These are phyloP conservation scores for Leccinellum luteum DNA, from an alignment of 768 basidiomycete species.

Conservation along the genomic window DNA sequence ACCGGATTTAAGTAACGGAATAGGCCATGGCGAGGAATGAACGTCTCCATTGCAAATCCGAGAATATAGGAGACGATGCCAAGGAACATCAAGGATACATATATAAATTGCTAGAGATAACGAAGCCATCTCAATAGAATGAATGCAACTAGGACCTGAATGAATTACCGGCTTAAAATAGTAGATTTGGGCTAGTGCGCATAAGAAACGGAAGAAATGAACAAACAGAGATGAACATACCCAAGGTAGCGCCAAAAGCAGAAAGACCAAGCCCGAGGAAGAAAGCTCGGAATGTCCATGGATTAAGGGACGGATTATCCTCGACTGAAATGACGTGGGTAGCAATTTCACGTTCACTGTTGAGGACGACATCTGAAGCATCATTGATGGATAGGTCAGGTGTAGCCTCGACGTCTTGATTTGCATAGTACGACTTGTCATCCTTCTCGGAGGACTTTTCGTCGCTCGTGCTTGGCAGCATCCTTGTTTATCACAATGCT, in stretches of 20 bases:
- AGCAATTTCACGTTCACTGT: slow-evolving; percentile 44
- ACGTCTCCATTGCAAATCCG: slow-evolving; percentile 44
- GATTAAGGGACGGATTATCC: neutral
- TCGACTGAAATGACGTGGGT: slow-evolving; percentile 37
- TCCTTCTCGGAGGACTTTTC: slow-evolving; percentile 8
- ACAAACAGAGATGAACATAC: neutral
- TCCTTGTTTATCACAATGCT: neutral
- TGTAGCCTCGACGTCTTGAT: slow-evolving; percentile 32
- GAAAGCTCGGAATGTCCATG: neutral
- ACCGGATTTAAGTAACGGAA: slow-evolving; percentile 53
- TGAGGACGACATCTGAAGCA: slow-evolving; percentile 25
- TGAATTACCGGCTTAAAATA: slow-evolving; percentile 53
- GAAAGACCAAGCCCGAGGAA: neutral
- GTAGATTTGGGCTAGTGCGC: slow-evolving; percentile 48
- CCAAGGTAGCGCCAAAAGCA: neutral
- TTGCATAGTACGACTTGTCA: slow-evolving; percentile 16
- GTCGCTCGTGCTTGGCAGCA: neutral
- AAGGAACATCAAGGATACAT: slow-evolving; percentile 53
- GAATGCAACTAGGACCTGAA: neutral
- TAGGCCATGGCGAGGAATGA: slow-evolving; percentile 44
- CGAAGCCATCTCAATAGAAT: slow-evolving; percentile 2
- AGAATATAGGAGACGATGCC: slow-evolving; percentile 49
- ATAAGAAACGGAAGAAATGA: neutral
- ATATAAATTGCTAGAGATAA: slow-evolving; percentile 44
- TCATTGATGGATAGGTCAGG: slow-evolving; percentile 4